These are phyloP conservation scores for Aspergillus candidus DNA, from an alignment of 2,329 filamentous ascomycete genomes.

Conservation along the genomic window DNA sequence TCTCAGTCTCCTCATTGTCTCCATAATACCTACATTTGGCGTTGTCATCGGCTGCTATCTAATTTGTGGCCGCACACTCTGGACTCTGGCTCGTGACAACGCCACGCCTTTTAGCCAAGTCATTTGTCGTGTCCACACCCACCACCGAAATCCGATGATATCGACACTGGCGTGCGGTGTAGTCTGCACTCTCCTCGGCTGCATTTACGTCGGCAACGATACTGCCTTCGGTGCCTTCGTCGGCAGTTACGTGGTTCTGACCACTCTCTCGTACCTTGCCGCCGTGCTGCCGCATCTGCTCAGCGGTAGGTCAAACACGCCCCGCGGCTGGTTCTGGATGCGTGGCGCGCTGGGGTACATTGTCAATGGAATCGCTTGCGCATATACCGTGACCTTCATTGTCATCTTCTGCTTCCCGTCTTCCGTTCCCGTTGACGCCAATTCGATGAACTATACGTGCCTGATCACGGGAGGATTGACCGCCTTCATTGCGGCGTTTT, in stretches of 20 bases:
- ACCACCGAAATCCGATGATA: conserved; percentile 49
- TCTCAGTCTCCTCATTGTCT: conserved; percentile 49
- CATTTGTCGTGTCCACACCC: conserved; percentile 46
- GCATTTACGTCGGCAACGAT: conserved; percentile 46
- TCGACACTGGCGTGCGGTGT: conserved; percentile 47
- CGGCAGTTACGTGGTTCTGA: conserved; percentile 49
- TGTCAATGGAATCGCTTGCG: conserved; percentile 43
- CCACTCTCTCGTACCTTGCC: conserved; percentile 44
- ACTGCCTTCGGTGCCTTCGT: conserved; percentile 50
- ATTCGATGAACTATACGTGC: conserved; percentile 46
- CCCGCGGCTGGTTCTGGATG: conserved; percentile 46
- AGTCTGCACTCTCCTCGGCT: conserved; percentile 46
- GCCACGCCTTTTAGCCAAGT: conserved; percentile 49
- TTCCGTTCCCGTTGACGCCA: conserved; percentile 35
- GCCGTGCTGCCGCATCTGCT: conserved; percentile 45
- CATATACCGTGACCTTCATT: conserved; percentile 48
- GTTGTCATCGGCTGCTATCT: conserved; percentile 48
- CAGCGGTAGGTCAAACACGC: conserved; percentile 43
- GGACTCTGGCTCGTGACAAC: conserved; percentile 50
- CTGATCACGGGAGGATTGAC: conserved; percentile 45
- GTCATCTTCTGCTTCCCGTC: conserved; percentile 52
- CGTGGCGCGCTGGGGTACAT: conserved; percentile 38
- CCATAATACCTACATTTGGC: conserved; percentile 46
- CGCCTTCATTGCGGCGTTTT: conserved; percentile 40
- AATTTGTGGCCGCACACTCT: conserved; percentile 52